Evolutionary conservation across 345 rosid species (phyloP).

Genomic region (Stellera chamaejasme): DNA sequence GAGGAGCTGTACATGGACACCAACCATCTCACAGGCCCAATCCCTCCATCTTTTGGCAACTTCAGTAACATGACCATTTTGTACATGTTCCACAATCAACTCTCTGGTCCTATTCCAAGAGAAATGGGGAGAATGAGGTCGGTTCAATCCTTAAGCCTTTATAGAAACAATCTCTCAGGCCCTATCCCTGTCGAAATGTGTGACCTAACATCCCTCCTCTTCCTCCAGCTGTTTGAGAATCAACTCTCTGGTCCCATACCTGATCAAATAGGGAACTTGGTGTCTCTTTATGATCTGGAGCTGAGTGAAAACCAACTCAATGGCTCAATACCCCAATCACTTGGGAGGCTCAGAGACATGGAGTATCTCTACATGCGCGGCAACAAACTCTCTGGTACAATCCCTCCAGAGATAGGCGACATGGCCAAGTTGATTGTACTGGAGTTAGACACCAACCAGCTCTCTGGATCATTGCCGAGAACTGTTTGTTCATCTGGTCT

Average conservation of each 20-base stretch:
- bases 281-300: neutral
- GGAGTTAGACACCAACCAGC: constrained; percentile 4
- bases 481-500: constrained; percentile 2
- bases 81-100: neutral
- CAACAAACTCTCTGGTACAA: constrained; percentile 9
- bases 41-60: constrained; percentile 17
- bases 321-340: constrained; percentile 4
- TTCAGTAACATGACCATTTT: constrained; percentile 5
- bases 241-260: constrained; percentile 16
- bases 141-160: neutral
- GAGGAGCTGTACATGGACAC: constrained; percentile 8
- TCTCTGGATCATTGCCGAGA: constrained; percentile 4
- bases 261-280: constrained; percentile 12
- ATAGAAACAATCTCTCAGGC: constrained; percentile 9
- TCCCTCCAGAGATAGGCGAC: constrained; percentile 7
- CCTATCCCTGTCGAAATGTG: constrained; percentile 11
- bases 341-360: neutral
- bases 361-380: neutral
- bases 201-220: neutral
- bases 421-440: neutral
- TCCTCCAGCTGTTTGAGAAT: constrained; percentile 1
- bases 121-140: constrained; percentile 15
- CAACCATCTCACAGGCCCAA: constrained; percentile 11
- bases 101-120: constrained; percentile 3
- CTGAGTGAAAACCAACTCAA: constrained; percentile 6